phyloP scores from a whole-genome alignment of 257 asterid genomes.

The Nicotiana otophora region DNA sequence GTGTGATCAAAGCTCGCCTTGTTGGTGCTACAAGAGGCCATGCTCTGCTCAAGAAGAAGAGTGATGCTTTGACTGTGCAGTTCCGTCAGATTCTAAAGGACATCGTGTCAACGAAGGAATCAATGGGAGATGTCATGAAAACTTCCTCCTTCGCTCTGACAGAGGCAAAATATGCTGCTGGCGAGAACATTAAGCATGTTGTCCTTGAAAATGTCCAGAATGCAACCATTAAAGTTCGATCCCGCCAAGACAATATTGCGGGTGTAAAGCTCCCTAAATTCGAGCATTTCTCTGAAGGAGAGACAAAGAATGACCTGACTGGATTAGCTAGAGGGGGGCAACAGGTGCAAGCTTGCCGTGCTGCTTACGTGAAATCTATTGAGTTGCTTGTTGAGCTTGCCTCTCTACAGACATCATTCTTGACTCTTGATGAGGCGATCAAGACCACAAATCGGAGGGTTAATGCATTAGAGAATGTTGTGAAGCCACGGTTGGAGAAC shows the following conservation, averaged over 20 bases:
- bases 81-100: constrained; percentile 43
- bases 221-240: constrained; percentile 39
- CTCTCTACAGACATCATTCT: constrained; percentile 42
- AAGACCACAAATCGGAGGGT: constrained; percentile 52
- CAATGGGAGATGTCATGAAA: constrained; percentile 44
- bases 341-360: constrained; percentile 45
- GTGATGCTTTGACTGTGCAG: constrained; percentile 48
- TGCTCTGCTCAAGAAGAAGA: constrained; percentile 46
- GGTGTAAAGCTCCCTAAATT: constrained; percentile 50
- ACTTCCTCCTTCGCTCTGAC: constrained; percentile 36
- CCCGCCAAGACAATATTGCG: constrained; percentile 40
- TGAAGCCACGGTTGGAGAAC: constrained; percentile 46
- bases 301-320: constrained; percentile 44
- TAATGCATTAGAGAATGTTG: constrained; percentile 45
- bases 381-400: constrained; percentile 50
- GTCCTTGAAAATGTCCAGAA: constrained; percentile 43
- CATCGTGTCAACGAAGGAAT: constrained; percentile 39
- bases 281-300: constrained; percentile 37
- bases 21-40: constrained; percentile 51
- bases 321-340: constrained; percentile 51
- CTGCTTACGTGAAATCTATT: constrained; percentile 42
- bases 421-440: constrained; percentile 51
- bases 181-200: constrained; percentile 43
- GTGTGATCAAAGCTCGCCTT: constrained; percentile 42
- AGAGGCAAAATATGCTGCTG: constrained; percentile 42